These are phyloP conservation scores for Rhododendron williamsianum DNA, from an alignment of 148 eudicot species.

Conservation along the genomic window DNA sequence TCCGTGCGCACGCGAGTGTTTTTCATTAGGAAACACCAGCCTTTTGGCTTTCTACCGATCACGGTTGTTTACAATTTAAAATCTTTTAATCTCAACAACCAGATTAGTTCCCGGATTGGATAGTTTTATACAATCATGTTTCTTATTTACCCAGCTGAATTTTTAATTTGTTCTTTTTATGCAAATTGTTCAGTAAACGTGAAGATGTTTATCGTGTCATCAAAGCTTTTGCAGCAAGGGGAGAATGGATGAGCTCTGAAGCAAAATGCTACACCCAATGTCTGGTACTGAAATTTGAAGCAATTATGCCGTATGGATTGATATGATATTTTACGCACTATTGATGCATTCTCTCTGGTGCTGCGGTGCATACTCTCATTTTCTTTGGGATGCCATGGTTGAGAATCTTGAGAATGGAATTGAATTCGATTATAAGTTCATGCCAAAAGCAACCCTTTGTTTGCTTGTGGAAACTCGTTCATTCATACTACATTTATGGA, in stretches of 20 bases:
- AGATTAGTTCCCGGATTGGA: neutral
- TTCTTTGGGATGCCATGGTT: neutral
- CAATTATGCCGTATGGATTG: neutral
- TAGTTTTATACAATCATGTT: neutral
- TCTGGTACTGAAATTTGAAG: conserved; percentile 52
- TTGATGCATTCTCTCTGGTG: neutral
- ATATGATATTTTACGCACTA: neutral
- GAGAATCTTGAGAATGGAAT: neutral
- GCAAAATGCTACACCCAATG: conserved; percentile 53
- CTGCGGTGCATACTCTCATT: neutral
- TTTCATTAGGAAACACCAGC: neutral
- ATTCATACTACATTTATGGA: neutral
- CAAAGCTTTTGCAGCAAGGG: conserved; percentile 72
- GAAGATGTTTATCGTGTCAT: conserved; percentile 82
- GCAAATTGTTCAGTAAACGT: conserved; percentile 54
- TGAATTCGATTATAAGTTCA: neutral
- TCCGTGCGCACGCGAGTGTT: neutral
- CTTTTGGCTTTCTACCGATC: neutral
- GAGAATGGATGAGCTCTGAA: conserved; percentile 65
- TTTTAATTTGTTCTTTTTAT: conserved; percentile 18
- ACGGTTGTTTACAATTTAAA: neutral
- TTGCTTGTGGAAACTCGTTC: conserved; percentile 3
- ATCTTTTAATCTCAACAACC: neutral
- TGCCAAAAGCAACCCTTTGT: neutral
- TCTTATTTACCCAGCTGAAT: neutral